Conservation (phyloP, 148 eudicot genomes). For the Talinum fruticosum region DNA sequence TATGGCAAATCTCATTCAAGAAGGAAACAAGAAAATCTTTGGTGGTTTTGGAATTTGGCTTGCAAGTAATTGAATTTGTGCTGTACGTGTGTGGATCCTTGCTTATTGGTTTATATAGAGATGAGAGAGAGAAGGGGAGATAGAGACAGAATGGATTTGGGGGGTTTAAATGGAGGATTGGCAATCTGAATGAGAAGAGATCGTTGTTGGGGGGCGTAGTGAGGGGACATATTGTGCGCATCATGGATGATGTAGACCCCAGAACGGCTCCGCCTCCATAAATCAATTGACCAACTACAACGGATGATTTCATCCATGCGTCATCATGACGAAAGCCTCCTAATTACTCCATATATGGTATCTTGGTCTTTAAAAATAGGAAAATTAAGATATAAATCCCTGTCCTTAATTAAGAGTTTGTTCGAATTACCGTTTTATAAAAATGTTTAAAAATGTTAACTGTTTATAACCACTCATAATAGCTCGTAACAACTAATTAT, state of each 20-base stretch:
- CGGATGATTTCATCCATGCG: constrained; percentile 19
- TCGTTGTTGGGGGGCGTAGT: constrained; percentile 6
- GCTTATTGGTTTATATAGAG: constrained; percentile 9
- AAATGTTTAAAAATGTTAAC: too few relatives aligned
- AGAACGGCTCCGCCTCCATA: background rate
- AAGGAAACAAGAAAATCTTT: too few relatives aligned
- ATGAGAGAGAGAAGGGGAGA: background rate
- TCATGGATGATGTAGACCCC: constrained; percentile 26
- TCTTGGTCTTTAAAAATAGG: too few relatives aligned
- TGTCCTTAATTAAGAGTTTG: too few relatives aligned
- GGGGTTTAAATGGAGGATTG: background rate
- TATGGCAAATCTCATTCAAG: constrained; percentile 17
- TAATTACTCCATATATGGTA: background rate
- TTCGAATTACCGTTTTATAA: too few relatives aligned
- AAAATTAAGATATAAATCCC: too few relatives aligned
- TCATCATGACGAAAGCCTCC: constrained; percentile 22
- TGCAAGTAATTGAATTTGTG: background rate
- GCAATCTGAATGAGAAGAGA: background rate
- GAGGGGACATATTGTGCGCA: constrained; percentile 9
- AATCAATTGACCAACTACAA: constrained; percentile 19
- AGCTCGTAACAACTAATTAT: too few relatives aligned
- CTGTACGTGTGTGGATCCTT: background rate
- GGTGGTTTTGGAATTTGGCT: too few relatives aligned
- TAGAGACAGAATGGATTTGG: background rate
- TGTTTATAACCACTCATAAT: too few relatives aligned